These are phyloP conservation scores for Penicillium lividum DNA, from an alignment of 495 filamentous ascomycete genomes.

Conservation along the genomic window DNA sequence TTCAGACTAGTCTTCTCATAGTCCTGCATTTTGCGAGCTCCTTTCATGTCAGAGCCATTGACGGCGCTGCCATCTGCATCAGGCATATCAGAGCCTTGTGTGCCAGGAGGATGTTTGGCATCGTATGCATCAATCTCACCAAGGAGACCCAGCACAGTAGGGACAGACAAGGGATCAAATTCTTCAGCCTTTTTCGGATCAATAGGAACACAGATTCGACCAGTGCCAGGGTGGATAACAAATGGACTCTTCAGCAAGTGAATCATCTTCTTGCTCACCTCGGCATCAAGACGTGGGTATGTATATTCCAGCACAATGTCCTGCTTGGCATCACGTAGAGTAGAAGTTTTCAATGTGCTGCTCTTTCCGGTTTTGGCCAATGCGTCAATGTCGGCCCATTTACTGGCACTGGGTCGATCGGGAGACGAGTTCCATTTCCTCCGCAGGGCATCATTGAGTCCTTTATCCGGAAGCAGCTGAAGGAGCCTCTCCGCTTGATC, in stretches of 20 bases:
- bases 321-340: constrained; percentile 84
- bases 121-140: constrained; percentile 81
- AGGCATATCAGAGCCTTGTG: constrained; percentile 29
- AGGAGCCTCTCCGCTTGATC: constrained; percentile 74
- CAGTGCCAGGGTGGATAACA: constrained; percentile 93
- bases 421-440: constrained; percentile 90
- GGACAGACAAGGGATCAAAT: constrained; percentile 85
- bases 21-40: constrained; percentile 63
- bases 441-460: constrained; percentile 70
- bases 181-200: constrained; percentile 66
- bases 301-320: constrained; percentile 96
- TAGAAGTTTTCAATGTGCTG: constrained; percentile 61
- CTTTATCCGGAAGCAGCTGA: constrained; percentile 72
- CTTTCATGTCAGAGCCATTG: constrained; percentile 38
- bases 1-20: constrained; percentile 97
- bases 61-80: constrained; percentile 42
- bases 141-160: constrained; percentile 79
- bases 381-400: constrained; percentile 92
- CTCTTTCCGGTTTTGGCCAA: constrained; percentile 73
- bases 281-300: constrained; percentile 94
- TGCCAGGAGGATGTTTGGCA: constrained; percentile 35
- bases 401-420: constrained; percentile 67
- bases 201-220: constrained; percentile 92
- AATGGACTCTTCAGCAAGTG: constrained; percentile 97
- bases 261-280: constrained; percentile 95